These are phyloP conservation scores for Elaphomyces granulatus DNA, from an alignment of 495 filamentous ascomycete species.

Conservation along the genomic window DNA sequence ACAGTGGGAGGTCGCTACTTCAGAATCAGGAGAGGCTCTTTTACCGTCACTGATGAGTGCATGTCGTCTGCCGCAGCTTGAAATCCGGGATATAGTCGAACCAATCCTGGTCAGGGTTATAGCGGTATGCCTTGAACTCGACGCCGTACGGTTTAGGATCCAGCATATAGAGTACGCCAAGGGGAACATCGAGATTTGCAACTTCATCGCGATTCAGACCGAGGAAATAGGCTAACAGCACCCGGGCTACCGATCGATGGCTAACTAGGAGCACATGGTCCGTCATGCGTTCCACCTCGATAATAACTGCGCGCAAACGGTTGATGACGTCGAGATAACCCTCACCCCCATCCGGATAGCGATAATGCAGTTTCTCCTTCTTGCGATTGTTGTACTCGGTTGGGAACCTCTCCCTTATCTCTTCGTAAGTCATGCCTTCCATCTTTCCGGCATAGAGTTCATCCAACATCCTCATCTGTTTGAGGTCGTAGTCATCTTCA, in stretches of 20 bases:
- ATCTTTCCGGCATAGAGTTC: slow-evolving; percentile 85
- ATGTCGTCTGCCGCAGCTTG: slow-evolving; percentile 45
- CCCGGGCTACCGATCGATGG: slow-evolving; percentile 79
- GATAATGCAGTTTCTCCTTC: slow-evolving; percentile 76
- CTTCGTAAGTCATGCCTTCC: slow-evolving; percentile 88
- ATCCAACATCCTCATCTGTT: slow-evolving; percentile 96
- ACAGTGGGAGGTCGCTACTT: too few species aligned
- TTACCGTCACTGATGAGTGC: too few species aligned
- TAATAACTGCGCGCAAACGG: slow-evolving; percentile 84
- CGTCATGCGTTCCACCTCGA: slow-evolving; percentile 91
- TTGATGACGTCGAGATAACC: slow-evolving; percentile 96
- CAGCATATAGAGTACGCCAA: slow-evolving; percentile 83
- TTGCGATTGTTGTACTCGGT: slow-evolving; percentile 65
- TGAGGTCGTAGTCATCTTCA: slow-evolving; percentile 95
- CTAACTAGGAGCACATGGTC: slow-evolving; percentile 86
- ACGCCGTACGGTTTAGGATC: slow-evolving; percentile 97
- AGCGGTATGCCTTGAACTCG: slow-evolving; percentile 86
- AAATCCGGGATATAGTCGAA: slow-evolving; percentile 74
- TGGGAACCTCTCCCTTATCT: slow-evolving; percentile 58
- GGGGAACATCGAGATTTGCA: slow-evolving; percentile 78
- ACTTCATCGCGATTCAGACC: slow-evolving; percentile 80
- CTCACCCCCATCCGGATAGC: slow-evolving; percentile 92
- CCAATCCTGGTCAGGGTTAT: slow-evolving; percentile 59
- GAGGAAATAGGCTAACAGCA: slow-evolving; percentile 91
- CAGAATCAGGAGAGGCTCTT: too few species aligned